Evolutionary conservation across 345 rosid species (phyloP), one percentile per base, ranked within the genome.

Genomic region (Eucalyptus viminalis): DNA sequence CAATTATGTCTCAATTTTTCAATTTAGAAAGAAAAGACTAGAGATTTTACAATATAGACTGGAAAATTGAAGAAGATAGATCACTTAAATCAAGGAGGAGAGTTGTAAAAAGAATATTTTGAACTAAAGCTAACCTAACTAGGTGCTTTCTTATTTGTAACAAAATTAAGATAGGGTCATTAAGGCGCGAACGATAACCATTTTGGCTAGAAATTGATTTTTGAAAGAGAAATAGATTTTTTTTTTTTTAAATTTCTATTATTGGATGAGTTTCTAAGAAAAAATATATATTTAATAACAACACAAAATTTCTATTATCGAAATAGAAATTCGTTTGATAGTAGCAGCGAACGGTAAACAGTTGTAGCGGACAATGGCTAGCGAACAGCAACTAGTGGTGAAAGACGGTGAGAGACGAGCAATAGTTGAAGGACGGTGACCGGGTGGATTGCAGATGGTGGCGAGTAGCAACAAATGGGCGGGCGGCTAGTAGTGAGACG

Each of bases 401-500:
- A 53, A 1, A 53, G 2, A 53, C 0, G 5, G 24, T 1, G 2
- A 1, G 58, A 53, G 11, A 53, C 0, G 11, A 1, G 5, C 11
- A 53, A 0, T 53, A 53, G 24, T 53, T 53, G 58, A 53, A 53
- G 58, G 58, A 3, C 2, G 2, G 2, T 1, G 1, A 53, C 1
- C 10, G 0, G 10, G 58, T 53, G 58, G 10, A 53, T 53, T 19
- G 58, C 10, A 53, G 0, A 53, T 19, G 58, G 58, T 53, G 58
- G 24, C 2, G 5, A 53, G 58, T 0, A 19, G 0, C 5, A 0
- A 53, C 58, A 8, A 53, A 53, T 53, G 24, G 10, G 24, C 2
- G 0, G 24, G 0, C 0, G 0, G 1, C 5, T 19, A 19, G 56
- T 53, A 53, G 24, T 2, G 1, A 19, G 10, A 53, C 4, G 0